phyloP scores from a whole-genome alignment of 2,329 filamentous ascomycete genomes.

The Xylariaceae sp. region DNA sequence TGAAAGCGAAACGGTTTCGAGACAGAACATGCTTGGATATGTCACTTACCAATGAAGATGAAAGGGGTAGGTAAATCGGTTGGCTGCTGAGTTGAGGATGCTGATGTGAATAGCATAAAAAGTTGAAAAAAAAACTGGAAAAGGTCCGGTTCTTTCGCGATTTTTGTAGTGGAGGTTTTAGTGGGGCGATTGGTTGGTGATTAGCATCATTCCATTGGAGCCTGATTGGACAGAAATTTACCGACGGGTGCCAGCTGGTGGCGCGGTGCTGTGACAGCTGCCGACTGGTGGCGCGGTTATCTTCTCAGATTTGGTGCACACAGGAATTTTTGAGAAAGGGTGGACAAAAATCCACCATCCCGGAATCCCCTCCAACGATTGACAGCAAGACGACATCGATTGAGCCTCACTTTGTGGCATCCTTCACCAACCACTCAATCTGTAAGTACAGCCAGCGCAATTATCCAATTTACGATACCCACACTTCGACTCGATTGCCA shows the following conservation, averaged over 20 bases:
- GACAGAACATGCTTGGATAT: conserved; percentile 13
- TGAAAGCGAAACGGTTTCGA: conserved; percentile 15
- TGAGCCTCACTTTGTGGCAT: conserved; percentile 16
- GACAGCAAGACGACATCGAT: conserved; percentile 19
- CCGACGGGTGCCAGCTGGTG: not conserved
- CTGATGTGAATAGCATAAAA: not conserved
- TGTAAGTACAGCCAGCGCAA: conserved; percentile 16
- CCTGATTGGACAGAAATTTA: not conserved
- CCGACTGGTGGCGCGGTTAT: conserved; percentile 14
- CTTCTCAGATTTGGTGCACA: conserved; percentile 19
- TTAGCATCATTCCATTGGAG: conserved; percentile 1
- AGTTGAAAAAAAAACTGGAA: not conserved
- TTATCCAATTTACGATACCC: not conserved
- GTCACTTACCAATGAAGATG: conserved; percentile 5
- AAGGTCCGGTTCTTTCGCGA: not conserved
- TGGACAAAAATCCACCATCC: conserved; percentile 21
- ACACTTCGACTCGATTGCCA: not conserved
- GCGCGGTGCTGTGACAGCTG: conserved; percentile 2
- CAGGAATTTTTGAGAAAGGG: conserved; percentile 22
- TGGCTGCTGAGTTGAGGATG: not conserved
- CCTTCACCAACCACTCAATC: conserved; percentile 17
- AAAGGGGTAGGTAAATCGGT: no score
- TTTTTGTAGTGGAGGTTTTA: conserved; percentile 11
- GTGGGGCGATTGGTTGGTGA: not conserved
- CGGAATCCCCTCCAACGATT: conserved; percentile 22